Evolutionary conservation across 306 rosid genomes (phyloP).

Genomic region (Casuarina cunninghamiana): DNA sequence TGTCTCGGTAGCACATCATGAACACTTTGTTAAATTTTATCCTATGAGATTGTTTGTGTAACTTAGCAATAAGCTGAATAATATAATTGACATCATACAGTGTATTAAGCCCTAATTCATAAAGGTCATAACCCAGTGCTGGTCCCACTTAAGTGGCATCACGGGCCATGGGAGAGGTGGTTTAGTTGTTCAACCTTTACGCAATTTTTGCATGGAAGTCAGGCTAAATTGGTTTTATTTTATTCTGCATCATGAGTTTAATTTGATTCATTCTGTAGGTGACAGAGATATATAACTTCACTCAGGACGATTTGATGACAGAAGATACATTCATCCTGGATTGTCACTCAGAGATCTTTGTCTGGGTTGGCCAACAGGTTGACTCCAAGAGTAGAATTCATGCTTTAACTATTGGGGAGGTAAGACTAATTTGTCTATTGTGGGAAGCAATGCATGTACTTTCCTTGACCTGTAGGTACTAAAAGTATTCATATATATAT

Average conservation of each 20-base stretch:
- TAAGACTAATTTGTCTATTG: conserved; percentile 41
- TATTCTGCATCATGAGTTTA: conserved; percentile 30
- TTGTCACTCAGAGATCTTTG: conserved; percentile 77
- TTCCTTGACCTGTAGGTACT: conserved; percentile 15
- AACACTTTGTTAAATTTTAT: not conserved
- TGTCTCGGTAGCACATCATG: conserved; percentile 17
- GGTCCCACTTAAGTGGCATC: not conserved
- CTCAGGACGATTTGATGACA: conserved; percentile 98
- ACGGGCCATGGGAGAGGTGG: not conserved
- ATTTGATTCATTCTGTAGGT: conserved; percentile 59
- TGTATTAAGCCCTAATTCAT: not conserved
- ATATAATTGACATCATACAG: not conserved
- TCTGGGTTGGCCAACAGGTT: conserved; percentile 94
- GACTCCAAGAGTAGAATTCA: conserved; percentile 62
- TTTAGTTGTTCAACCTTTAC: not conserved
- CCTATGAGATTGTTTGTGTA: not conserved
- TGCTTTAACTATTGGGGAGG: conserved; percentile 93
- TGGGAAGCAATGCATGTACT: conserved; percentile 27
- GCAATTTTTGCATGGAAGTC: not conserved
- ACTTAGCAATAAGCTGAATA: not conserved
- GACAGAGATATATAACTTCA: conserved; percentile 82
- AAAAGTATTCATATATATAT: not conserved
- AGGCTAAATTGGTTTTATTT: conserved; percentile 17
- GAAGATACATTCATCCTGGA: conserved; percentile 87
- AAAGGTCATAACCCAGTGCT: not conserved